Base-by-base conservation (phyloP, 2,329 filamentous ascomycete genomes). In the Madurella fahalii region DNA sequence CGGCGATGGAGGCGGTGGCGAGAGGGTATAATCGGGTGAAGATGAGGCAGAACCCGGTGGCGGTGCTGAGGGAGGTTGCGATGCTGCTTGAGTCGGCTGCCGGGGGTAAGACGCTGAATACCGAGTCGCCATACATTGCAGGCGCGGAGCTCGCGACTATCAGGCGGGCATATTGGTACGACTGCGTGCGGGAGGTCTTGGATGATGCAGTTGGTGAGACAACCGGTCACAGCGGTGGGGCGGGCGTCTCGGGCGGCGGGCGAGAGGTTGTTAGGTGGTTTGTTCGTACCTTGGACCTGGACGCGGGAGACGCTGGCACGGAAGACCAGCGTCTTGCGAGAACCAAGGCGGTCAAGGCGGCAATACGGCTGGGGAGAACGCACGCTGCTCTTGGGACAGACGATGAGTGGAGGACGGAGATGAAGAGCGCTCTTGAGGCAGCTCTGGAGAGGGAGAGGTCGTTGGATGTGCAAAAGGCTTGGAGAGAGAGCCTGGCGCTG, bases 121-220 rank as follows among this genome's bases (percentile, higher is more conserved):
- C 51, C 12, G 46, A 46, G 49, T 67, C 64, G 54, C 74, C 70
- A 13, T 78, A 73, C 46, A 64, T 81, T 0, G 56, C 61, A 2
- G 69, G 66, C 51, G 43, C 65, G 0, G 69, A 71, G 40, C 77
- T 77, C 42, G 70, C 68, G 9, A 61, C 64, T 0, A 72, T 81
- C 52, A 74, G 78, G 43, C 71, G 77, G 16, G 74, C 77, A 40
- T 71, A 75, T 1, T 83, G 81, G 77, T 84, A 82, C 61, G 72
- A 71, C 25, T 73, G 74, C 37, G 74, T 76, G 0, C 61, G 62
- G 13, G 78, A 81, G 12, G 53, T 83, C 13, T 70, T 83, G 65
- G 66, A 72, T 3, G 72, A 75, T 2, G 74, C 74, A 0, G 57
- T 56, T 1, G 52, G 60, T 25, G 32, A 57, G 1, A 43, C 61